Evolutionary conservation across 495 filamentous ascomycete genomes (phyloP).

Genomic region (Trichoderma reesei): DNA sequence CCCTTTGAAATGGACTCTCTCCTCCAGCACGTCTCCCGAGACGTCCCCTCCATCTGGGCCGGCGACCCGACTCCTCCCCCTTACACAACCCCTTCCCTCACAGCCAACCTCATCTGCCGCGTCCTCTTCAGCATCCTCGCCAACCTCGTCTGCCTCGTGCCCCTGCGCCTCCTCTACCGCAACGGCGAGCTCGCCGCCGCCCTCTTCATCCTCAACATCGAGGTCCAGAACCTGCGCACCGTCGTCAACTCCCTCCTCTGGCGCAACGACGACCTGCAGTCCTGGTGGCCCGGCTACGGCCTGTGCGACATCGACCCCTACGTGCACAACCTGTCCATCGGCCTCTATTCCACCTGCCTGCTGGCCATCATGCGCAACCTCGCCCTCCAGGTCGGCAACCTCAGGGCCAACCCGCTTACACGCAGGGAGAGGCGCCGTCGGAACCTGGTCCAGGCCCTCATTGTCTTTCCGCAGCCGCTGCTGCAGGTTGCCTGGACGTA

Average conservation of each 20-base stretch:
- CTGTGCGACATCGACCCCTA: slow-evolving; percentile 81
- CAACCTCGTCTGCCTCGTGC: slow-evolving; percentile 47
- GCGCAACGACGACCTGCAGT: slow-evolving; percentile 55
- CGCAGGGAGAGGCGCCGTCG: slow-evolving; percentile 43
- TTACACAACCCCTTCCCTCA: slow-evolving; percentile 23
- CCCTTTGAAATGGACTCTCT: slow-evolving; percentile 4
- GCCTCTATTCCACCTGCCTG: slow-evolving; percentile 53
- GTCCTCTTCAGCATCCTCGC: slow-evolving; percentile 46
- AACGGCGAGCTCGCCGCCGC: slow-evolving; percentile 53
- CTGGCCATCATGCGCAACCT: slow-evolving; percentile 66
- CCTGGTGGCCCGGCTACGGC: slow-evolving; percentile 63
- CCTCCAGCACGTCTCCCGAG: slow-evolving; percentile 18
- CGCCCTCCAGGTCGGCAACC: slow-evolving; percentile 57
- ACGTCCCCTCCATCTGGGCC: slow-evolving; percentile 13
- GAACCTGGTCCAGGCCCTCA: slow-evolving; percentile 47
- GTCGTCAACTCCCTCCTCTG: slow-evolving; percentile 76
- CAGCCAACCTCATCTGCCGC: slow-evolving; percentile 32
- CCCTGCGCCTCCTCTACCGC: slow-evolving; percentile 44
- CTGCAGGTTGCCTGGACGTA: slow-evolving; percentile 58
- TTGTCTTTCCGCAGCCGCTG: slow-evolving; percentile 60
- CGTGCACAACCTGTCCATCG: slow-evolving; percentile 42
- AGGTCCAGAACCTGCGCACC: slow-evolving; percentile 55
- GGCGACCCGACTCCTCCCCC: slow-evolving; percentile 8
- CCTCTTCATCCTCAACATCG: slow-evolving; percentile 53
- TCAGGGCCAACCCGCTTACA: slow-evolving; percentile 42